phyloP scores from a whole-genome alignment of 2,329 filamentous ascomycete genomes.

The Aspergillus pseudonomiae region DNA sequence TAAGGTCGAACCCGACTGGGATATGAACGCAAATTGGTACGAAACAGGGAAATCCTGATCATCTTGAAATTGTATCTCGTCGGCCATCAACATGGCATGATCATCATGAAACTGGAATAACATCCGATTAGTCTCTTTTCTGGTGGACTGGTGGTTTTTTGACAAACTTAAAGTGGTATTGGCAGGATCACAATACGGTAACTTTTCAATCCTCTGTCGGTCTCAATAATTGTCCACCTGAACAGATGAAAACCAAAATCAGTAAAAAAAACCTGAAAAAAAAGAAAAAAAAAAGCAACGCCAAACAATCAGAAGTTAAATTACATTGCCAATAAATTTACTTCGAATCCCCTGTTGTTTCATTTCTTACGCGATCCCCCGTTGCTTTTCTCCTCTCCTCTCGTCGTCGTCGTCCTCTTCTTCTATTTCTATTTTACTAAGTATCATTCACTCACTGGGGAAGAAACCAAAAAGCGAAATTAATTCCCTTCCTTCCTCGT shows the following conservation, averaged over 20 bases:
- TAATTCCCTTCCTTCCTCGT: neutral
- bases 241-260: neutral
- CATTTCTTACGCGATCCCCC: neutral
- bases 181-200: neutral
- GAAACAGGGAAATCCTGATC: neutral
- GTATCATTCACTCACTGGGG: neutral
- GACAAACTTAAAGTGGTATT: neutral
- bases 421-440: conserved; percentile 6
- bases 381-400: conserved; percentile 9
- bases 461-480: neutral
- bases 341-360: neutral
- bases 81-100: neutral
- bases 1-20: too few relatives aligned
- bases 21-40: neutral
- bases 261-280: neutral
- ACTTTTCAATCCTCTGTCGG: neutral
- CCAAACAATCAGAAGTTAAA: neutral
- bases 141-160: neutral
- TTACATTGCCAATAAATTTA: neutral
- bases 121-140: neutral
- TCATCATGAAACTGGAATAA: neutral
- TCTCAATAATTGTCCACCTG: conserved; percentile 4
- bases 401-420: conserved; percentile 4
- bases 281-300: neutral
- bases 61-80: neutral